These are phyloP conservation scores for Colletotrichum eleusines DNA, from an alignment of 2,329 filamentous ascomycete species.

Conservation along the genomic window DNA sequence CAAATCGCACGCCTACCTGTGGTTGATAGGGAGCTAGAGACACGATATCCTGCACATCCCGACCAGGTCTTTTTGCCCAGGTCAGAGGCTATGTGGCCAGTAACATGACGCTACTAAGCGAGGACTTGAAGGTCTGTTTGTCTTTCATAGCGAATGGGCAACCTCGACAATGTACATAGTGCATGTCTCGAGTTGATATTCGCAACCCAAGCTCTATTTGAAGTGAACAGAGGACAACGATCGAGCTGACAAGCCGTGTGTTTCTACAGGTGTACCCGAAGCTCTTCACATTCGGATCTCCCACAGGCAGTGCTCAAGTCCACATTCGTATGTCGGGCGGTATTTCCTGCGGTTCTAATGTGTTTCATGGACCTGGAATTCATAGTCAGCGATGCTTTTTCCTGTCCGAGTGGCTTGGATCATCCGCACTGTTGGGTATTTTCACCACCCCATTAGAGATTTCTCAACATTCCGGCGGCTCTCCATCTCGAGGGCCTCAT, in stretches of 20 bases:
- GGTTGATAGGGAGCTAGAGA: conserved; percentile 25
- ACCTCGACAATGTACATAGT: background rate
- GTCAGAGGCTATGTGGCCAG: conserved; percentile 18
- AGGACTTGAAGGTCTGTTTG: conserved; percentile 2
- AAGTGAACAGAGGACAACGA: background rate
- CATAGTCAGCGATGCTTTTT: too few relatives aligned
- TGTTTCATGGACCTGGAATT: too few relatives aligned
- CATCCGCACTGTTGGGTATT: conserved; percentile 21
- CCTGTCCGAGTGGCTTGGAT: conserved; percentile 38
- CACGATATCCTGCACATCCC: conserved; percentile 26
- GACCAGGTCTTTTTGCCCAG: conserved; percentile 20
- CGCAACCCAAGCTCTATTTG: too few relatives aligned
- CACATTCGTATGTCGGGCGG: too few relatives aligned
- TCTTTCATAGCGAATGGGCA: background rate
- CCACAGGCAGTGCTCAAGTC: too few relatives aligned
- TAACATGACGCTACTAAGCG: conserved; percentile 4
- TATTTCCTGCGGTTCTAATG: too few relatives aligned
- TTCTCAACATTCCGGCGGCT: background rate
- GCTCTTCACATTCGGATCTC: background rate
- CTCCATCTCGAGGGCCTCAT: conserved; percentile 4
- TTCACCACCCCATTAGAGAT: conserved; percentile 3
- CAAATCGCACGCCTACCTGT: background rate
- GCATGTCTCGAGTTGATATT: background rate
- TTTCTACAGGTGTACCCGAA: background rate
- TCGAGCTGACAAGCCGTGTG: background rate